These are phyloP conservation scores for Cadophora malorum DNA, from an alignment of 2,329 filamentous ascomycete genomes.

Conservation along the genomic window DNA sequence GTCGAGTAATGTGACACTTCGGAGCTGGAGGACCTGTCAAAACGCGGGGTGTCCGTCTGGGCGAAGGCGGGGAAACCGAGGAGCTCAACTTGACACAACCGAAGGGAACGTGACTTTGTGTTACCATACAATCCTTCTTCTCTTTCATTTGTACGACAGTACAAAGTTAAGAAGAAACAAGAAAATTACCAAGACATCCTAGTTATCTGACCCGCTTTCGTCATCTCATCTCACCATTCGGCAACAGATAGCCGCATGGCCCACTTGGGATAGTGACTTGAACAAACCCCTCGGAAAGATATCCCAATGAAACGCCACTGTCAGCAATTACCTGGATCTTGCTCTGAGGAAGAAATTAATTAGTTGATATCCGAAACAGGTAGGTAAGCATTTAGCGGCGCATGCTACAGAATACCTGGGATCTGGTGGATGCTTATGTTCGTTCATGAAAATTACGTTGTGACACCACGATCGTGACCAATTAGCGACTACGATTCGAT, in stretches of 20 bases:
- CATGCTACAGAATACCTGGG: background rate
- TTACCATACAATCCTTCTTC: background rate
- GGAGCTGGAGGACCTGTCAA: background rate
- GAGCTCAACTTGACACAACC: background rate
- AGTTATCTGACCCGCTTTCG: too few species aligned
- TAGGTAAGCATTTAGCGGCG: background rate
- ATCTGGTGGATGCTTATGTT: too few species aligned
- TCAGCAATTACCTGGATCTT: background rate
- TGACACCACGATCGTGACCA: too few species aligned
- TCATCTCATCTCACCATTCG: too few species aligned
- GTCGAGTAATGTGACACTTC: background rate
- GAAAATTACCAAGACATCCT: too few species aligned
- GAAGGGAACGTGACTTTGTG: background rate
- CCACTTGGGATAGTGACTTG: too few species aligned
- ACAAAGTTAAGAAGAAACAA: too few species aligned
- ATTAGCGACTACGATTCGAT: too few species aligned
- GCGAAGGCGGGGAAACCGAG: background rate
- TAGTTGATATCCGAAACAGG: background rate
- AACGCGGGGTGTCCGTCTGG: conserved; percentile 8
- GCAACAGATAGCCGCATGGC: too few species aligned
- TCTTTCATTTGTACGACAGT: too few species aligned
- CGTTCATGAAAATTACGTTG: too few species aligned
- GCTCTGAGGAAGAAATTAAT: too few species aligned
- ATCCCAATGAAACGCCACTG: background rate
- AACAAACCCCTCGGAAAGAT: background rate